Conservation (phyloP, 1,284 basidiomycete species). For the Sporisorium iseilematis-ciliati region DNA sequence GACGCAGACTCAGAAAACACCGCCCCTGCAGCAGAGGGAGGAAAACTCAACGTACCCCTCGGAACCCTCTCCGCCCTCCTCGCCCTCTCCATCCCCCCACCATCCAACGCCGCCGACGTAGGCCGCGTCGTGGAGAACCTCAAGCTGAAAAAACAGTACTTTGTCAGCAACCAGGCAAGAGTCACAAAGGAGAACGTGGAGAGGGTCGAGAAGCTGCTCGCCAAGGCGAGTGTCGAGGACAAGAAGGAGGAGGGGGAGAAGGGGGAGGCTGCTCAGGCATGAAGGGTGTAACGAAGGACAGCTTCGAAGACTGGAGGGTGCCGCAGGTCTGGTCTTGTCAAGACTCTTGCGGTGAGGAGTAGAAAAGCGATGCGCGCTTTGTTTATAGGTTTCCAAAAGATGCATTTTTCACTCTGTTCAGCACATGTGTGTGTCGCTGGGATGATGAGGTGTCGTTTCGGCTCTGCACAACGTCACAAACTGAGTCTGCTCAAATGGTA, state of each 20-base stretch:
- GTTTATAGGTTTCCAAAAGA: background rate
- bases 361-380: no score
- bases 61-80: conserved; percentile 88
- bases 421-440: background rate
- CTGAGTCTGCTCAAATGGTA: no score
- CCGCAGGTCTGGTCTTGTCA: no score
- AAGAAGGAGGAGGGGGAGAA: conserved; percentile 2
- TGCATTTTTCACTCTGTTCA: background rate
- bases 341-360: no score
- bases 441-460: no score
- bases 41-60: conserved; percentile 82
- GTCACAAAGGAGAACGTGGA: conserved; percentile 71
- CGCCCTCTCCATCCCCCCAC: conserved; percentile 89
- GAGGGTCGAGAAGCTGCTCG: conserved; percentile 63
- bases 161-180: conserved; percentile 76
- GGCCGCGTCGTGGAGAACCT: conserved; percentile 88
- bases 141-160: conserved; percentile 95
- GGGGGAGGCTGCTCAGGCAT: conserved; percentile 11
- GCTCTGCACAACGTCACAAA: no score
- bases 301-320: no score
- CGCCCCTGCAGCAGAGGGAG: conserved; percentile 64
- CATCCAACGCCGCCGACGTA: conserved; percentile 81
- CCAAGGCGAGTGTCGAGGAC: conserved; percentile 37
- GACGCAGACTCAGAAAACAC: conserved; percentile 27
- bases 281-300: background rate